phyloP scores from a whole-genome alignment of 768 basidiomycete species.

The Cubamyces lactineus region DNA sequence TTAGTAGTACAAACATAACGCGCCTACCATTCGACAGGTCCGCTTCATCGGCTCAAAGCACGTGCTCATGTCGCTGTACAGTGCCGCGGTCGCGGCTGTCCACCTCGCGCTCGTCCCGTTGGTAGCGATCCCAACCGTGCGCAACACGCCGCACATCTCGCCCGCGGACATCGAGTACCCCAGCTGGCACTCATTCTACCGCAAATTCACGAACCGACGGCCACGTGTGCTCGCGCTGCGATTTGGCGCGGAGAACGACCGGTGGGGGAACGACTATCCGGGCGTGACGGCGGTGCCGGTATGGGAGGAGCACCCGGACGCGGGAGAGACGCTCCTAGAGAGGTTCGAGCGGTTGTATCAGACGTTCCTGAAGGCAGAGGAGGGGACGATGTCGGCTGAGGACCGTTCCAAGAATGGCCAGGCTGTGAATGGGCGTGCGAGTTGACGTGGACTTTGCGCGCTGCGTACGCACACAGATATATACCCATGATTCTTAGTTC shows the following conservation, averaged over 20 bases:
- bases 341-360: constrained; percentile 60
- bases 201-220: constrained; percentile 19
- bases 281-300: constrained; percentile 50
- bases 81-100: constrained; percentile 68
- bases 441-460: background rate
- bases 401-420: background rate
- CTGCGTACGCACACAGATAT: too few relatives aligned
- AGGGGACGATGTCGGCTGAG: background rate
- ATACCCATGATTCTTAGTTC: too few relatives aligned
- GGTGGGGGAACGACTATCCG: constrained; percentile 59
- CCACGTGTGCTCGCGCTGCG: constrained; percentile 38
- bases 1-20: constrained; percentile 12
- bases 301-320: constrained; percentile 53
- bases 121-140: constrained; percentile 45
- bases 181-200: constrained; percentile 20
- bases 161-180: constrained; percentile 26
- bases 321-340: constrained; percentile 51
- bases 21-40: constrained; percentile 46
- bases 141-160: constrained; percentile 24
- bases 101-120: constrained; percentile 68
- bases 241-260: constrained; percentile 58
- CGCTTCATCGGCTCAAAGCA: constrained; percentile 68
- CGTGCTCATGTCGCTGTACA: constrained; percentile 63
- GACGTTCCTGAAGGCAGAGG: constrained; percentile 37
- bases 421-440: background rate